phyloP scores from a whole-genome alignment of 179 eudicot species.

The Heliamphora pulchella region DNA sequence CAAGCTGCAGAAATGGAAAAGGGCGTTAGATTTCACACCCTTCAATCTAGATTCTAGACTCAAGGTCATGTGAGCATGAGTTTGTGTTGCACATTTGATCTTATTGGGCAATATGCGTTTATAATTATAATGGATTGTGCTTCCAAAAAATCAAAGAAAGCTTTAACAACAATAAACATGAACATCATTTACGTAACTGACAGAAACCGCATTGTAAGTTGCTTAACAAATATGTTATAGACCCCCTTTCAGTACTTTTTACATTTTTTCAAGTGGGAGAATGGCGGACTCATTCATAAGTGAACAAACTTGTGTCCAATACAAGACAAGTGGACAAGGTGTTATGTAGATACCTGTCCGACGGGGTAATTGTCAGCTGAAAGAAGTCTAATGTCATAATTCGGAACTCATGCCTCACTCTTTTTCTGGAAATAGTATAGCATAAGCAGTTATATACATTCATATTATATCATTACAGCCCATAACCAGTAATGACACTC shows the following conservation, averaged over 20 bases:
- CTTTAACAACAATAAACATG: neutral
- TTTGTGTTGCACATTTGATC: neutral
- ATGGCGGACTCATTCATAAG: neutral
- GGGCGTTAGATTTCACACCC: neutral
- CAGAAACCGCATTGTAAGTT: neutral
- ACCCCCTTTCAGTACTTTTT: neutral
- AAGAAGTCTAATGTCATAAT: neutral
- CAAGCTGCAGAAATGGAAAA: too few relatives aligned
- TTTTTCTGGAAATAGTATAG: neutral
- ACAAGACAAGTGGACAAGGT: neutral
- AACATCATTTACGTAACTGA: too few relatives aligned
- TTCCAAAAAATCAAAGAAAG: neutral
- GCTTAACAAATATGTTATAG: neutral
- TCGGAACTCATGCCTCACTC: neutral
- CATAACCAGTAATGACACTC: too few relatives aligned
- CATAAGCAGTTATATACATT: neutral
- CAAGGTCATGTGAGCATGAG: neutral
- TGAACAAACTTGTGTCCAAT: neutral
- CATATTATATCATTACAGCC: too few relatives aligned
- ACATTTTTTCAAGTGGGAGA: neutral
- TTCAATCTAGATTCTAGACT: neutral
- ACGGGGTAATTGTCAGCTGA: neutral
- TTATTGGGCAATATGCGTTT: neutral
- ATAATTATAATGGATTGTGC: neutral
- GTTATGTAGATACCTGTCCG: neutral